Conservation (phyloP, 1,139 yeast species). For the Blastobotrys ciferrii region DNA sequence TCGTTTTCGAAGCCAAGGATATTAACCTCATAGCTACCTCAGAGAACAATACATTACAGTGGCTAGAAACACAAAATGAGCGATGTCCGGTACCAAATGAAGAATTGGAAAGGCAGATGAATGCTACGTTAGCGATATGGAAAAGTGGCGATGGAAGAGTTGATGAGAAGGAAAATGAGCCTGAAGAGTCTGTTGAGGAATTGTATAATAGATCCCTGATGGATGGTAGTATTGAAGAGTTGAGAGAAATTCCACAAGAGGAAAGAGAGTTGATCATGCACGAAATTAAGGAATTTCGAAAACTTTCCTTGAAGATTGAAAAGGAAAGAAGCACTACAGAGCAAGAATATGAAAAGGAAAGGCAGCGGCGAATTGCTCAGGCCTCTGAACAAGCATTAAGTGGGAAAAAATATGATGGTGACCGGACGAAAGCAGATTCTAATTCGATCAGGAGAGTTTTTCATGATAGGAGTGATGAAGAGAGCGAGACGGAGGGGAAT, state of each 20-base stretch:
- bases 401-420: conserved; percentile 7
- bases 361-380: conserved; percentile 22
- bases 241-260: conserved; percentile 25
- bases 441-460: conserved; percentile 3
- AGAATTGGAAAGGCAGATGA: conserved; percentile 13
- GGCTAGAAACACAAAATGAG: conserved; percentile 17
- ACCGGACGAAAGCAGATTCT: background rate
- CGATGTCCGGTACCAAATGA: conserved; percentile 1
- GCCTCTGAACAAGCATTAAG: conserved; percentile 20
- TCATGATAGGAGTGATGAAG: conserved; percentile 17
- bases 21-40: conserved; percentile 17
- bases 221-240: conserved; percentile 11
- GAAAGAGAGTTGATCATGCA: conserved; percentile 31
- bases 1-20: conserved; percentile 2
- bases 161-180: conserved; percentile 5
- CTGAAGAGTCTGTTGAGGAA: conserved; percentile 12
- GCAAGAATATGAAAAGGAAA: conserved; percentile 25
- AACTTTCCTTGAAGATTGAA: conserved; percentile 31
- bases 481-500: conserved; percentile 14
- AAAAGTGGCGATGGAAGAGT: conserved; percentile 2
- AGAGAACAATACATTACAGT: conserved; percentile 21
- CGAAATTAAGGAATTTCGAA: conserved; percentile 36
- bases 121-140: conserved; percentile 11
- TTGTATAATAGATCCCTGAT: conserved; percentile 13
- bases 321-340: conserved; percentile 25